These are phyloP conservation scores for Acorus gramineus DNA, from an alignment of 106 monocot genomes.

Conservation along the genomic window DNA sequence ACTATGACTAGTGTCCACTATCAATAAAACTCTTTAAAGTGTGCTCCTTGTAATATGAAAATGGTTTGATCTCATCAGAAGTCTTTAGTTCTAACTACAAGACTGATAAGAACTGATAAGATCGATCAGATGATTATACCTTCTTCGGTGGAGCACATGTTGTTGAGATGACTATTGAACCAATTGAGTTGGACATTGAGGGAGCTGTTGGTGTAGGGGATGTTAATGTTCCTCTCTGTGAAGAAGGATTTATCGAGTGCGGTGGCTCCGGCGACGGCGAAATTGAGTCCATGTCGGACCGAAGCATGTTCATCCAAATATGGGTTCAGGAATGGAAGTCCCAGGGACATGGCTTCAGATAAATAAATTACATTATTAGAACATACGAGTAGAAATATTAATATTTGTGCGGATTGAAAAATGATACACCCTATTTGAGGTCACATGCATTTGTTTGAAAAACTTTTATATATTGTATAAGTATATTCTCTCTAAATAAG, in stretches of 20 bases:
- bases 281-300: conserved; percentile 16
- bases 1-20: too few species aligned
- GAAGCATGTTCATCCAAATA: conserved; percentile 11
- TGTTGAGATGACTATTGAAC: conserved; percentile 8
- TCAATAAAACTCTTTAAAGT: too few species aligned
- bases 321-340: conserved; percentile 7
- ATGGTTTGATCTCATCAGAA: too few species aligned
- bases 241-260: conserved; percentile 11
- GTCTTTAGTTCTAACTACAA: too few species aligned
- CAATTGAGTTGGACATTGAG: conserved; percentile 14
- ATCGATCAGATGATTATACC: background rate
- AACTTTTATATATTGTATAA: too few species aligned
- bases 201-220: conserved; percentile 18
- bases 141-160: background rate
- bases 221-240: background rate
- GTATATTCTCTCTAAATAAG: too few species aligned
- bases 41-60: too few species aligned
- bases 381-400: too few species aligned
- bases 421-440: too few species aligned
- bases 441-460: too few species aligned
- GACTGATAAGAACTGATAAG: background rate
- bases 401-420: too few species aligned
- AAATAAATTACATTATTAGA: background rate
- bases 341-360: conserved; percentile 3
- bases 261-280: conserved; percentile 26